Conservation (phyloP, 495 filamentous ascomycete genomes). For the Pseudotulostoma volvatum region DNA sequence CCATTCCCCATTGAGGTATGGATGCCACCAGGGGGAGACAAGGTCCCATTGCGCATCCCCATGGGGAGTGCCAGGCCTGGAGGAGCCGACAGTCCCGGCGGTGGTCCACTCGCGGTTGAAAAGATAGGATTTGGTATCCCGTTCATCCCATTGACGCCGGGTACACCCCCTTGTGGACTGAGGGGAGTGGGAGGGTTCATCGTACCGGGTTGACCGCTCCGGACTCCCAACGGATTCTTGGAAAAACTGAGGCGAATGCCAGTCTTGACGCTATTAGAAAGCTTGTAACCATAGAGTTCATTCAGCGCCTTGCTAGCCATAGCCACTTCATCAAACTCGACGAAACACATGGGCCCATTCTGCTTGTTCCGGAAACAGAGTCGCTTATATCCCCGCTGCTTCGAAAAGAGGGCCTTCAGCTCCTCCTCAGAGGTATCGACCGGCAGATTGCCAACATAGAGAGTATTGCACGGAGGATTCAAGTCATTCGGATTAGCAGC, state of each 20-base stretch:
- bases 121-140: conserved; percentile 46
- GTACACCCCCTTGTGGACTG: conserved; percentile 29
- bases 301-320: conserved; percentile 88
- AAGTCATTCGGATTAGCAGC: conserved; percentile 92
- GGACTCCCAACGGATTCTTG: conserved; percentile 91
- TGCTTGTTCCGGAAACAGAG: conserved; percentile 96
- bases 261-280: conserved; percentile 89
- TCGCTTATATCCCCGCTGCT: conserved; percentile 88
- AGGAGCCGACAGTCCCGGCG: conserved; percentile 53
- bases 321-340: conserved; percentile 91
- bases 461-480: conserved; percentile 94
- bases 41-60: conserved; percentile 21
- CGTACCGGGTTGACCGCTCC: conserved; percentile 50
- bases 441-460: conserved; percentile 93
- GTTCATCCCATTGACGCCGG: conserved; percentile 34
- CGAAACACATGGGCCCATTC: conserved; percentile 98
- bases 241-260: conserved; percentile 97
- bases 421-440: conserved; percentile 93
- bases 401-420: conserved; percentile 84
- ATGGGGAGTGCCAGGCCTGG: conserved; percentile 41
- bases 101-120: conserved; percentile 56
- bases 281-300: conserved; percentile 73
- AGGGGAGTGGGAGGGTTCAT: conserved; percentile 34
- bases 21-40: conserved; percentile 18
- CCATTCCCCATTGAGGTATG: conserved; percentile 22